Conservation (phyloP, 148 eudicot genomes). For the Selenicereus undatus region DNA sequence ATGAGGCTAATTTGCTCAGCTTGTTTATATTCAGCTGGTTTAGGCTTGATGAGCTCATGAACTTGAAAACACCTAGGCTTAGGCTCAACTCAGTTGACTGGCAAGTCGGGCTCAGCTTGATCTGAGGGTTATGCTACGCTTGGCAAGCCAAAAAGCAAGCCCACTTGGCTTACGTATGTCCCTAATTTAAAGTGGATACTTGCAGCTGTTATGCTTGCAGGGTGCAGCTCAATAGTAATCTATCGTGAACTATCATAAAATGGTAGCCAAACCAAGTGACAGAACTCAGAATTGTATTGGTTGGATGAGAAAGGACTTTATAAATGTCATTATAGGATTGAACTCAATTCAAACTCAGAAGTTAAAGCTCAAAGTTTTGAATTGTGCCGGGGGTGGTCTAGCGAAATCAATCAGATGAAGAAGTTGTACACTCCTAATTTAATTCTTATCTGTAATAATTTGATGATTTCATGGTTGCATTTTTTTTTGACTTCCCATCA, state of each 20-base stretch:
- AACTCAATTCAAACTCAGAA: neutral
- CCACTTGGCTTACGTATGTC: too few relatives aligned
- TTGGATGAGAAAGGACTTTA: neutral
- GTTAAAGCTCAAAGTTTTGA: neutral
- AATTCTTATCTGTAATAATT: neutral
- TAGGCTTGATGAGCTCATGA: too few relatives aligned
- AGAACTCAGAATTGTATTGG: neutral
- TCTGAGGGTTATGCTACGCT: too few relatives aligned
- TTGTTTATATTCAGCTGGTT: too few relatives aligned
- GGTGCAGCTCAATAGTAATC: neutral
- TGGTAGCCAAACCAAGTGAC: neutral
- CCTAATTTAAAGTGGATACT: neutral
- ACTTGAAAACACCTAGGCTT: too few relatives aligned
- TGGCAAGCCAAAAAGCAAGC: too few relatives aligned
- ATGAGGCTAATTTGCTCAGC: too few relatives aligned
- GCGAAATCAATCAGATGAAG: neutral
- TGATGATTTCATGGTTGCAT: neutral
- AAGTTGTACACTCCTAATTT: neutral
- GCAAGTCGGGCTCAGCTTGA: too few relatives aligned
- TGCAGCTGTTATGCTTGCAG: neutral
- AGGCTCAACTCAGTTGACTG: too few relatives aligned
- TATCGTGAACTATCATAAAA: neutral
- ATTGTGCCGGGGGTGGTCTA: neutral
- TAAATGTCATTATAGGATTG: neutral
- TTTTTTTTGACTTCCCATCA: neutral